Evolutionary conservation across 2,329 filamentous ascomycete species (phyloP), one percentile per base, ranked within the genome.

Genomic region (Pestalotiopsis sp.): DNA sequence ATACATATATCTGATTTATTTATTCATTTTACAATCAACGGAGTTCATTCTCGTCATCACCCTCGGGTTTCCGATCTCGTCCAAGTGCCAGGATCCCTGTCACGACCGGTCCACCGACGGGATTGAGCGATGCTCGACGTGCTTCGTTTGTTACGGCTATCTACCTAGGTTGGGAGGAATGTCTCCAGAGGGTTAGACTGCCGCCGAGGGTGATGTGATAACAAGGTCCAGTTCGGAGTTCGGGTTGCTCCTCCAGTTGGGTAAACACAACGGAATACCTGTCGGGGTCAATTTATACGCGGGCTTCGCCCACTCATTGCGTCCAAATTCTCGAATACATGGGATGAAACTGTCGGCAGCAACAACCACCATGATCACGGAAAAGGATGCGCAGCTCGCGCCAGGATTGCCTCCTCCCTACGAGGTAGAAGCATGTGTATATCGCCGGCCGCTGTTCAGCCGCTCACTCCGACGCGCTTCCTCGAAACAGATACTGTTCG

Each of bases 351-450:
- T 49, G n/a, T 49, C 41, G 41, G 13, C 41, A 49, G 41, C 5
- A 49, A n/a, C 14, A 4, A 49, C 41, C 13, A 49, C 41, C 13
- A 61, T 61, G 58, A 14, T 38, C n/a, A 11, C 27, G 23, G 14
- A 9, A 38, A 61, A 61, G 13, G 27, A 36, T 36, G 58, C 20
- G 23, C 23, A 20, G 12, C n/a, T 25, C 25, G 20, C 56, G 20
- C n/a, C 27, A 61, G 14, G 23, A 38, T 61, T 38, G 7, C 67
- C 67, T 31, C 67, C 67, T 31, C 67, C 67, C 1, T 68, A 68
- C 23, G 67, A 68, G 56, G 67, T 49, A 39, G 52, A 66, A 25
- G 62, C 67, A 6, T 68, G 66, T 25, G 25, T 52, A 36, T 62
- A 68, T 39, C 49, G 39, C 23, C 56, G 57, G 7, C 57, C 67